A percentile compares a stretch with the other conserved stretches of the same genome.
phyloP scores from a whole-genome alignment of 1,139 yeast genomes.

The Zygosaccharomyces pseudobailii region DNA sequence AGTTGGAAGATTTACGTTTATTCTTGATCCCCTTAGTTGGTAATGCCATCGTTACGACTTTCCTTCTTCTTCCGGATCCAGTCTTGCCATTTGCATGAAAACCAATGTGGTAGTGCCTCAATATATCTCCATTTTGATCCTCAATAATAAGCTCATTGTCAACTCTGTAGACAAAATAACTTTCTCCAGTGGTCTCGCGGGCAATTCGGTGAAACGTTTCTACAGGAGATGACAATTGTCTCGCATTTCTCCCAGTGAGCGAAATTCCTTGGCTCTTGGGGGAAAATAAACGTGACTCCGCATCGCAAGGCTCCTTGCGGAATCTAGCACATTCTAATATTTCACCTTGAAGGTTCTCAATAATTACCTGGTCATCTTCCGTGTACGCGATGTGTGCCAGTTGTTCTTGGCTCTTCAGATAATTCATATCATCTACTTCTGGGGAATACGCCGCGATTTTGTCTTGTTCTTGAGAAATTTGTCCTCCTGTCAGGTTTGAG shows the following conservation, averaged over 20 bases:
- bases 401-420: constrained; percentile 18
- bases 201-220: constrained; percentile 2
- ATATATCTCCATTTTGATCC: constrained; percentile 85
- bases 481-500: constrained; percentile 9
- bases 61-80: constrained; percentile 9
- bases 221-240: constrained; percentile 16
- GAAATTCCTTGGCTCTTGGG: constrained; percentile 7
- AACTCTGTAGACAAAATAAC: constrained; percentile 53
- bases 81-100: constrained; percentile 37
- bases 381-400: constrained; percentile 50
- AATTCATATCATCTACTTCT: constrained; percentile 12
- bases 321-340: constrained; percentile 45
- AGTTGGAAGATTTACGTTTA: constrained; percentile 13
- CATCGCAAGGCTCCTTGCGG: constrained; percentile 20
- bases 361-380: constrained; percentile 64
- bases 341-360: constrained; percentile 84
- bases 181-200: constrained; percentile 18
- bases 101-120: constrained; percentile 74
- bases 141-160: constrained; percentile 79
- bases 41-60: constrained; percentile 38
- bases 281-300: constrained; percentile 18
- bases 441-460: constrained; percentile 4
- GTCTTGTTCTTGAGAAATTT: constrained; percentile 2
- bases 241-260: constrained; percentile 7
- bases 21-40: constrained; percentile 48